Percentiles rank a stretch among this genome's conserved stretches.
Conservation (phyloP, 139 green algal species). For the Spirogloea muscicola region DNA sequence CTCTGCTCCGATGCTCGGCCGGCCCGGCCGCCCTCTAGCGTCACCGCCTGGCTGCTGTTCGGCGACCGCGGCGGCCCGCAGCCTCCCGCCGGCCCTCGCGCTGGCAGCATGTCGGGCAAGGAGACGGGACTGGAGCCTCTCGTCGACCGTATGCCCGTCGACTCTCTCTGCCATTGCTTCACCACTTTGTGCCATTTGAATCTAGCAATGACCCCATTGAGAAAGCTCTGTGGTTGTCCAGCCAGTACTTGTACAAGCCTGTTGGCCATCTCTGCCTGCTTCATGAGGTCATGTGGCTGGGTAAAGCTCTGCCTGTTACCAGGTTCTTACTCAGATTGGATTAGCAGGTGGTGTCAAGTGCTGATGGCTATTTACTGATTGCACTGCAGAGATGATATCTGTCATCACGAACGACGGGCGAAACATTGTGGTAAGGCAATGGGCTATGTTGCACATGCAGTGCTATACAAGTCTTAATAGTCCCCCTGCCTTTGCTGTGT, state of each 20-base stretch:
- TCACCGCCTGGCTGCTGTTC: no score
- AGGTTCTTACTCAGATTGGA: no score
- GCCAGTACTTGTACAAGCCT: not conserved
- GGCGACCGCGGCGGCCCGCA: no score
- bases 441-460: slow-evolving; percentile 1
- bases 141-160: slow-evolving; percentile 27
- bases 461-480: not conserved
- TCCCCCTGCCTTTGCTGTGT: slow-evolving; percentile 5
- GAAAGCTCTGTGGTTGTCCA: not conserved
- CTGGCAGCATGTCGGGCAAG: slow-evolving; percentile 9
- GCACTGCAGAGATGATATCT: slow-evolving; percentile 39
- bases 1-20: no score
- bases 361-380: not conserved
- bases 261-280: not conserved
- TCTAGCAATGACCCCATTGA: no score
- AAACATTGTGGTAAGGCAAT: slow-evolving; percentile 34
- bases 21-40: no score
- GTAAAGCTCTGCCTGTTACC: no score
- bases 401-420: slow-evolving; percentile 38
- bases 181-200: no score
- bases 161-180: not conserved
- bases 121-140: slow-evolving; percentile 29
- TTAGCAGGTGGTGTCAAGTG: not conserved
- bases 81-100: no score
- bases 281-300: not conserved